phyloP scores from a whole-genome alignment of 495 filamentous ascomycete genomes.

The Xylaria palmicola region DNA sequence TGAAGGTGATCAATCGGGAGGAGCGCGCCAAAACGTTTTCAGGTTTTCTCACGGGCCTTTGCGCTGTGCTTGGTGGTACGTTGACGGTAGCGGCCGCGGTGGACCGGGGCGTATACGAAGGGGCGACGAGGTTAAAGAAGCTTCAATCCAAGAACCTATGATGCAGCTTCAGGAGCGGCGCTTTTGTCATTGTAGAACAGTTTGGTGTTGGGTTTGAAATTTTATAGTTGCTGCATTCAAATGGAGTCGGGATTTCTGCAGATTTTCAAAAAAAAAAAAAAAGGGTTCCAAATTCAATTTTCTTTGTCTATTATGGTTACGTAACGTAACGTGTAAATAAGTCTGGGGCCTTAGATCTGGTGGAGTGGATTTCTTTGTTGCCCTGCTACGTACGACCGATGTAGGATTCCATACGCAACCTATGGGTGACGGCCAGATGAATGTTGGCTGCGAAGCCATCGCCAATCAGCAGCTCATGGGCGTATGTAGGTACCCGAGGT shows the following conservation, averaged over 20 bases:
- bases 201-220: background rate
- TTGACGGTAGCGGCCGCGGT: conserved; percentile 93
- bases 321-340: no score
- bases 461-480: no score
- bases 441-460: no score
- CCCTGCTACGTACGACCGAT: no score
- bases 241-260: conserved; percentile 13
- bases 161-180: background rate
- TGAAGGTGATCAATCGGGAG: conserved; percentile 99
- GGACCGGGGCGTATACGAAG: conserved; percentile 90
- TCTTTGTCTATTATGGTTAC: no score
- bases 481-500: no score
- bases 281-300: background rate
- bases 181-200: conserved; percentile 11
- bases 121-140: conserved; percentile 80
- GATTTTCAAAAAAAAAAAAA: background rate
- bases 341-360: no score
- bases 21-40: conserved; percentile 81
- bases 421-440: no score
- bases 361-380: no score
- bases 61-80: conserved; percentile 91
- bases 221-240: conserved; percentile 10
- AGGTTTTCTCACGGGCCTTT: conserved; percentile 88
- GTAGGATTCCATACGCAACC: no score
- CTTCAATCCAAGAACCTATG: conserved; percentile 61